A percentile compares a stretch with the other conserved stretches of the same genome.
Conservation (phyloP, 1,284 basidiomycete genomes). For the Leccinum pachyderme region DNA sequence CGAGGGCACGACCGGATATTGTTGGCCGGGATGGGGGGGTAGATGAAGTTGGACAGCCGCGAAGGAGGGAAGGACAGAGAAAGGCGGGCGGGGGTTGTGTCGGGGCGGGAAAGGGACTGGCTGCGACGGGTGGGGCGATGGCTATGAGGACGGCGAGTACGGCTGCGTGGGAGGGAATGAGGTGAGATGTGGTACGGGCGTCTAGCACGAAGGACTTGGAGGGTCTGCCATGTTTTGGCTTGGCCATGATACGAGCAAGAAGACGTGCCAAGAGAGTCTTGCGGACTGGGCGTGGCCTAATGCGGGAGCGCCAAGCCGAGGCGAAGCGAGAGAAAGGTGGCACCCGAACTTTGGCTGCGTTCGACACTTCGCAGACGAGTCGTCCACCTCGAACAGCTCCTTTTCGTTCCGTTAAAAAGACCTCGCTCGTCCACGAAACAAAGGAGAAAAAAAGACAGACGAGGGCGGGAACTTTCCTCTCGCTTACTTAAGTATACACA, state of each 20-base stretch:
- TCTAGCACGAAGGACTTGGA: not conserved
- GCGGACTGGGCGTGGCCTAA: constrained; percentile 33
- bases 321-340: not conserved
- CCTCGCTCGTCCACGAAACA: constrained; percentile 6
- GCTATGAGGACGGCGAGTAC: constrained; percentile 55
- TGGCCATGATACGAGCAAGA: constrained; percentile 33
- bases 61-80: constrained; percentile 54
- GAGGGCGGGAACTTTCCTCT: not conserved
- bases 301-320: constrained; percentile 23
- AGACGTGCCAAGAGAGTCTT: constrained; percentile 40
- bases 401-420: not conserved
- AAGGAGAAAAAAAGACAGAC: not conserved
- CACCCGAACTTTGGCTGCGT: not conserved
- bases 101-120: constrained; percentile 40
- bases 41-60: constrained; percentile 8
- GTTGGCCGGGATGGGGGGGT: not conserved
- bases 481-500: constrained; percentile 36
- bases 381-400: not conserved
- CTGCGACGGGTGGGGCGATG: constrained; percentile 46
- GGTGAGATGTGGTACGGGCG: not conserved
- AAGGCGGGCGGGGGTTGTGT: constrained; percentile 49
- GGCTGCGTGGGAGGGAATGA: constrained; percentile 40
- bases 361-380: not conserved
- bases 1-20: constrained; percentile 11
- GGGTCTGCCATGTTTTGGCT: constrained; percentile 31